A percentile compares a stretch with the other conserved stretches of the same genome.
These are phyloP conservation scores for Globisporangium solare DNA, from an alignment of 352 stramenopile genomes.

Conservation along the genomic window DNA sequence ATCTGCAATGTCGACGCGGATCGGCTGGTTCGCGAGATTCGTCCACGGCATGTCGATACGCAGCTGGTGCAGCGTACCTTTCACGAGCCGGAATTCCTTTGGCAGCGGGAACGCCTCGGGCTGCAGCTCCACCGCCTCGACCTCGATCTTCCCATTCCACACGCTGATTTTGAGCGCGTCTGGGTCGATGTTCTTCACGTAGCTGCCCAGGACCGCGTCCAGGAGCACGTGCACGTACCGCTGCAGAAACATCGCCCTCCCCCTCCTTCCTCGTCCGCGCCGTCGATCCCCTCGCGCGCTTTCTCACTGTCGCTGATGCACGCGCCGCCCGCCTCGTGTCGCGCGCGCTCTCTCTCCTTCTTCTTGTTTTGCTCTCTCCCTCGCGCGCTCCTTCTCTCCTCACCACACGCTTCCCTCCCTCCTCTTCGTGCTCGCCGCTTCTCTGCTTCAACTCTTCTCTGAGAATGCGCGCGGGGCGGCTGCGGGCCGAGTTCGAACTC, in stretches of 20 bases:
- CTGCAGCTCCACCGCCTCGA: slow-evolving; percentile 76
- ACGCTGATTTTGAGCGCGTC: slow-evolving; percentile 80
- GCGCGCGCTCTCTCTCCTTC: too few species aligned
- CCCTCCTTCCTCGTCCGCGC: slow-evolving; percentile 1
- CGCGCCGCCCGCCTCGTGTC: too few species aligned
- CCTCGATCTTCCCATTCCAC: slow-evolving; percentile 83
- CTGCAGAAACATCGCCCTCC: slow-evolving; percentile 64
- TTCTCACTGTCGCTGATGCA: neutral
- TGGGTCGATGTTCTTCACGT: slow-evolving; percentile 87
- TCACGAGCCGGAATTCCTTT: slow-evolving; percentile 62
- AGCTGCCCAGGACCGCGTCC: slow-evolving; percentile 76
- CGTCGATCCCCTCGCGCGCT: neutral
- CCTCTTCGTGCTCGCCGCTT: neutral
- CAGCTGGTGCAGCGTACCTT: slow-evolving; percentile 70
- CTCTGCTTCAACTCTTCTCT: neutral
- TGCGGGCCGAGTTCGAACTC: neutral
- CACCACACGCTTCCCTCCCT: neutral
- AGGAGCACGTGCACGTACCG: slow-evolving; percentile 82
- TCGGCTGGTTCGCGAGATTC: slow-evolving; percentile 67
- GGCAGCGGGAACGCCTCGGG: slow-evolving; percentile 66
- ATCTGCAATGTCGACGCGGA: slow-evolving; percentile 74
- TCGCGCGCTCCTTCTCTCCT: too few species aligned
- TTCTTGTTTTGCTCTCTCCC: too few species aligned
- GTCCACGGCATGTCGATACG: slow-evolving; percentile 74
- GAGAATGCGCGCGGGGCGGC: neutral